phyloP scores from a whole-genome alignment of 2,329 filamentous ascomycete genomes.

The Didymella exigua region DNA sequence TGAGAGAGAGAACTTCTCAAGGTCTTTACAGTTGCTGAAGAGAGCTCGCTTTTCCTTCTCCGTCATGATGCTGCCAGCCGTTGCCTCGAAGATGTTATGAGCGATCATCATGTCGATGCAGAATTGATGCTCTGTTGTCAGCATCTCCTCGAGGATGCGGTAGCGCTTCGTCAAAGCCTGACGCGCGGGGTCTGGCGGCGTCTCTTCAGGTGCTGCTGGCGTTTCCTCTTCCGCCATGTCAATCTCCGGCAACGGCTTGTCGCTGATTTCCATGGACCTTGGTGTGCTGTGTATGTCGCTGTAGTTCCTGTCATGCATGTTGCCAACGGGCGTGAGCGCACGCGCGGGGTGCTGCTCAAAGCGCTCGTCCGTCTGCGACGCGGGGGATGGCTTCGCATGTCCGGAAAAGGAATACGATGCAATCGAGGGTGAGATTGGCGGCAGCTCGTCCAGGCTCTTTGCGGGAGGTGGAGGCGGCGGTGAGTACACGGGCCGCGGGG shows the following conservation, averaged over 20 bases:
- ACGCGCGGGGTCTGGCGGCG: constrained; percentile 30
- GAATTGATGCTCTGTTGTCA: constrained; percentile 91
- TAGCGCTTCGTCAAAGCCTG: constrained; percentile 72
- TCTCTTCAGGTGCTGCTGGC: constrained; percentile 17
- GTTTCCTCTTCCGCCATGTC: constrained; percentile 3
- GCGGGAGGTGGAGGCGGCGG: constrained; percentile 52
- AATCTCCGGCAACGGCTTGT: constrained; percentile 11
- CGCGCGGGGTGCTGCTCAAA: constrained; percentile 34
- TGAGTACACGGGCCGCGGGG: constrained; percentile 54
- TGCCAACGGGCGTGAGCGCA: constrained; percentile 28
- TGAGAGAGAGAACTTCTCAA: constrained; percentile 80
- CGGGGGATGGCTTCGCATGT: constrained; percentile 8
- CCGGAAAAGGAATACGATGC: constrained; percentile 5
- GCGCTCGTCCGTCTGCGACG: constrained; percentile 19
- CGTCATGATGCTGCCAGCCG: constrained; percentile 79
- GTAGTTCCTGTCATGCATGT: constrained; percentile 24
- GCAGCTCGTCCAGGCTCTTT: constrained; percentile 9
- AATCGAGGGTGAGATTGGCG: constrained; percentile 18
- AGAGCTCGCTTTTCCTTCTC: constrained; percentile 84
- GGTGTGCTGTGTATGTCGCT: constrained; percentile 28
- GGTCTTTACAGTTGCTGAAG: constrained; percentile 90
- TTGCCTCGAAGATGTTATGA: constrained; percentile 96
- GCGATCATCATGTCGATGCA: constrained; percentile 96
- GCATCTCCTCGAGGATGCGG: constrained; percentile 85
- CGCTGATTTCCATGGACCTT: constrained; percentile 20